phyloP scores from a whole-genome alignment of 345 rosid genomes.

The Theobroma cacao region DNA sequence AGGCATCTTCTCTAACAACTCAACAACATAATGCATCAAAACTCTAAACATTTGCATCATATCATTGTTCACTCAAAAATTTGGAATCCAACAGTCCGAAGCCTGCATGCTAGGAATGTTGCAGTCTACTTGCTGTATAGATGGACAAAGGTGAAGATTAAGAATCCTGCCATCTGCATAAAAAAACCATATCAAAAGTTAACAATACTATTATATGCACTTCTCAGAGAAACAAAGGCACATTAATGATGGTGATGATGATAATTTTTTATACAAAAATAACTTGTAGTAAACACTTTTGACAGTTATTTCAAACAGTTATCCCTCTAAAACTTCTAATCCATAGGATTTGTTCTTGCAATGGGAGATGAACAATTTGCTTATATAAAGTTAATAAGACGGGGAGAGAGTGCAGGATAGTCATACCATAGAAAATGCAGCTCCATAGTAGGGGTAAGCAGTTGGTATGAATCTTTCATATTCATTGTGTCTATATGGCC shows the following conservation, averaged over 20 bases:
- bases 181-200: not conserved
- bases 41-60: not conserved
- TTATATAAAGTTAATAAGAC: not conserved
- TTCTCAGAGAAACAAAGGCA: not conserved
- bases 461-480: conserved; percentile 71
- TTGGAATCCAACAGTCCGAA: not conserved
- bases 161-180: conserved; percentile 72
- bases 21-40: not conserved
- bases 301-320: not conserved
- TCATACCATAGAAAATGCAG: conserved; percentile 60
- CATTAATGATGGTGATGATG: not conserved
- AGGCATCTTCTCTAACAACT: not conserved
- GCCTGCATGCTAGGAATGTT: not conserved
- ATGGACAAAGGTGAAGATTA: conserved; percentile 64
- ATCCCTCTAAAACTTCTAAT: not conserved
- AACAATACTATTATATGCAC: too few relatives aligned
- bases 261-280: not conserved
- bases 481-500: conserved; percentile 78
- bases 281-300: not conserved
- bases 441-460: conserved; percentile 71
- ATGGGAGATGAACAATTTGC: not conserved
- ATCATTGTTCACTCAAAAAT: not conserved
- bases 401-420: not conserved
- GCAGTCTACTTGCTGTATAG: conserved; percentile 54
- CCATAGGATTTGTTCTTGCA: not conserved